phyloP scores from a whole-genome alignment of 345 rosid species.

The Ceriops tagal region DNA sequence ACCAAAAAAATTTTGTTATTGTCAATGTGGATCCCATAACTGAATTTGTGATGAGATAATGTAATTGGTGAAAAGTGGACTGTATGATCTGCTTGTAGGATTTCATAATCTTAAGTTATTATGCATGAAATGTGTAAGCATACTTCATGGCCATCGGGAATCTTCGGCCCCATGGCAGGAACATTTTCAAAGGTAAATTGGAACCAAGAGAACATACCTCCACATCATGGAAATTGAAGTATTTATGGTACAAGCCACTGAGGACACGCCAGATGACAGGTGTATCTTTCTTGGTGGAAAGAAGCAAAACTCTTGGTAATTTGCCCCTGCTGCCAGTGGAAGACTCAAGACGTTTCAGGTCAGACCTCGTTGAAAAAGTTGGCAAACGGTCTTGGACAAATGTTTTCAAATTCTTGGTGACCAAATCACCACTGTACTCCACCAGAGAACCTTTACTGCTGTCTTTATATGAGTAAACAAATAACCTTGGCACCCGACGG shows the following conservation, averaged over 20 bases:
- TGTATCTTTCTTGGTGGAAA: slow-evolving; percentile 79
- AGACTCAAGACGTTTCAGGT: slow-evolving; percentile 40
- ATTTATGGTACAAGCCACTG: slow-evolving; percentile 67
- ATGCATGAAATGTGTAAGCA: too few species aligned
- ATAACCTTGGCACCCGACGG: slow-evolving; percentile 53
- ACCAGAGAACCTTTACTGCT: slow-evolving; percentile 56
- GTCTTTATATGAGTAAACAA: slow-evolving; percentile 55
- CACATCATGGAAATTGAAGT: slow-evolving; percentile 52
- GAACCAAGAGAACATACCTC: slow-evolving; percentile 42
- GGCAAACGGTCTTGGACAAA: slow-evolving; percentile 85
- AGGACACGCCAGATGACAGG: slow-evolving; percentile 89
- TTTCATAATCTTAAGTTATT: too few species aligned
- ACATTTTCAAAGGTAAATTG: too few species aligned
- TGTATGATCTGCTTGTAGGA: too few species aligned
- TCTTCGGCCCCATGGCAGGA: too few species aligned
- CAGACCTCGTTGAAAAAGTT: slow-evolving; percentile 57
- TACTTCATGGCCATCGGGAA: too few species aligned
- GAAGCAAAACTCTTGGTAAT: slow-evolving; percentile 62
- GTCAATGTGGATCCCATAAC: too few species aligned
- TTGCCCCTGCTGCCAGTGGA: slow-evolving; percentile 29
- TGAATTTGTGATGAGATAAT: too few species aligned
- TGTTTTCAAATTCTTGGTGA: slow-evolving; percentile 46
- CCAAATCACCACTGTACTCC: slow-evolving; percentile 67
- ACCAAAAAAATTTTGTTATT: too few species aligned
- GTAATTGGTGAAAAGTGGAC: too few species aligned